Base-by-base conservation (phyloP, 164 flowering plant genomes). In the Tetracentron sinense region DNA sequence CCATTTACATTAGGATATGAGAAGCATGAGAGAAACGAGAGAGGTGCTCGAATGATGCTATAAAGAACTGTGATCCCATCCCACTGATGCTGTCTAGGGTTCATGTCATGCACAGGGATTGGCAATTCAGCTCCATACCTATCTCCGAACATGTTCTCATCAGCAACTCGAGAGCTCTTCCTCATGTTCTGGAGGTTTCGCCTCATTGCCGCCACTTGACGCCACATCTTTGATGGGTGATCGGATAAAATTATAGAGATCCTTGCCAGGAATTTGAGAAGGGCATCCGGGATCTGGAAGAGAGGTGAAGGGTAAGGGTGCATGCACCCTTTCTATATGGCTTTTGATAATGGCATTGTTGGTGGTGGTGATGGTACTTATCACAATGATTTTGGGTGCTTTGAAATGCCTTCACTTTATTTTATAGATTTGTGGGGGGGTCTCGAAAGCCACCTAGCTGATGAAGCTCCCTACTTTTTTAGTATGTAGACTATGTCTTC, bases 1-100 rank as follows among this genome's bases (percentile, higher is more conserved):
- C 79, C 83, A 52, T 64, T 64, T 2, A 65, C 73, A 12, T 58
- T 75, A 44, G 83, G 7, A 65, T 70, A 12, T 61, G 75, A 44
- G 83, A 52, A 67, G 73, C 93, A 87, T 22, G 85, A 71, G 20
- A 85, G 42, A 2, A 75, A 15, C 3, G 72, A 65, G 46, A 69
- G 26, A n/a, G 81, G 73, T 22, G 56, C 67, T 22, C 53, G 30
- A 4, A 67, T 11, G 51, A 72, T 54, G 21, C 55, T 44, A 17
- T 28, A 54, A 21, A 78, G 25, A 26, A 58, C 46, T 1, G 73
- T 56, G 12, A 70, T 16, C 16, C 69, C 60, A 23, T 23, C 61
- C 70, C 67, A 29, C 20, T 29, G 26, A 3, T n/a, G 68, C 20
- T 31, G 54, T 25, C 54, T 4, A 21, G 59, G 26, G 15, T 55